A percentile compares a stretch with the other conserved stretches of the same genome.
Conservation (phyloP, 306 rosid genomes). For the Cucumis sativus region DNA sequence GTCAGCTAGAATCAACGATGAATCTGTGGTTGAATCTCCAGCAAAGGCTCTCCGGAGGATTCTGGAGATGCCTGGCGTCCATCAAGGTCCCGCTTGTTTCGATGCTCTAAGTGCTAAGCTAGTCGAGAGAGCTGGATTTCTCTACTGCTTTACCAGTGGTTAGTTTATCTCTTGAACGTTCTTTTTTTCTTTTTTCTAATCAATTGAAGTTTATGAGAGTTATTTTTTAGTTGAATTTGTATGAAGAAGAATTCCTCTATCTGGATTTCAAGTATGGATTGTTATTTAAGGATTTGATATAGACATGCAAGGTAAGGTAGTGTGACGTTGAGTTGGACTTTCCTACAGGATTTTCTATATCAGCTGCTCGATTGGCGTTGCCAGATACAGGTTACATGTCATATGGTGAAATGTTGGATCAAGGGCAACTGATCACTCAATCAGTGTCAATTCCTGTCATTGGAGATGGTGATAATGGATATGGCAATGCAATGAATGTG, state of each 20-base stretch:
- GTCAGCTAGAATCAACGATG: conserved; percentile 18
- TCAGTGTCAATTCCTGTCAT: conserved; percentile 74
- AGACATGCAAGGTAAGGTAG: background rate
- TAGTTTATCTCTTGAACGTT: background rate
- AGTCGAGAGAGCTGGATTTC: conserved; percentile 59
- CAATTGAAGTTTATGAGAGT: background rate
- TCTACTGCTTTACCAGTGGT: conserved; percentile 75
- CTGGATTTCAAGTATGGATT: background rate
- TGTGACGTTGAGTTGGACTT: conserved; percentile 1
- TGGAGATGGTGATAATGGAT: conserved; percentile 85
- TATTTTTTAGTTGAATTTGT: background rate
- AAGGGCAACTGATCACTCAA: conserved; percentile 53
- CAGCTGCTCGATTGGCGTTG: conserved; percentile 66
- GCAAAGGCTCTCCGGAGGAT: conserved; percentile 49
- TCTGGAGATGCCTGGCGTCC: conserved; percentile 45
- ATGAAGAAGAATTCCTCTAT: background rate
- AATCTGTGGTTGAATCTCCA: conserved; percentile 13
- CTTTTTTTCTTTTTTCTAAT: no score
- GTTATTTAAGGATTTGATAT: background rate
- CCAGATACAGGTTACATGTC: conserved; percentile 80
- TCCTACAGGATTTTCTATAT: conserved; percentile 56
- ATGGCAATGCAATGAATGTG: conserved; percentile 80
- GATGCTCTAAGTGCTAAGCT: conserved; percentile 84
- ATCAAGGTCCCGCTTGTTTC: conserved; percentile 78
- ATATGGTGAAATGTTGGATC: conserved; percentile 78